Conservation (phyloP, 768 basidiomycete species). For the Trametes coccinea region DNA sequence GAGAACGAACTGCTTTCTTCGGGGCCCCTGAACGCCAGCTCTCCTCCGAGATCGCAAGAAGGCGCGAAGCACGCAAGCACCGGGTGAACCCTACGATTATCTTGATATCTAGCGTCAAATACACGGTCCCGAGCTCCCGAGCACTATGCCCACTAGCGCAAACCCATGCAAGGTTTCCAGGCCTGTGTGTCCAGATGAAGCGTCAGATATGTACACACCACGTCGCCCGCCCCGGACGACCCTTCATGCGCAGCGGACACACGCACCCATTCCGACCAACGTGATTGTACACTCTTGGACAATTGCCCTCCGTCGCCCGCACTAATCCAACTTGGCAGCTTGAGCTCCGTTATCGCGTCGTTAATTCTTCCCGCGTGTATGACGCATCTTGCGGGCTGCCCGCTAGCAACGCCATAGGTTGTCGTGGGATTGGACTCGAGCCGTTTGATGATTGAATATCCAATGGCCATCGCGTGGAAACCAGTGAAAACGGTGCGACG, state of each 20-base stretch:
- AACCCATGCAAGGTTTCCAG: conserved; percentile 1
- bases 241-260: conserved; percentile 7
- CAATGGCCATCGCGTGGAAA: conserved; percentile 27
- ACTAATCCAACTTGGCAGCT: background rate
- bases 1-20: conserved; percentile 4
- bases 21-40: conserved; percentile 8
- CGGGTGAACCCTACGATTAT: conserved; percentile 14
- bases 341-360: conserved; percentile 15
- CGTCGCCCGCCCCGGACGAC: conserved; percentile 1
- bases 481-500: conserved; percentile 28
- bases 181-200: conserved; percentile 11
- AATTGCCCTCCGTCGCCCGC: background rate
- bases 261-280: conserved; percentile 9
- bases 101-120: conserved; percentile 20
- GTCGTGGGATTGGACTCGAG: conserved; percentile 16
- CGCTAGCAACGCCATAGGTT: conserved; percentile 23
- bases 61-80: conserved; percentile 16
- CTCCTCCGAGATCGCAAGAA: conserved; percentile 20
- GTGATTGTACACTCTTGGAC: background rate
- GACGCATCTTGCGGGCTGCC: background rate
- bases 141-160: conserved; percentile 5
- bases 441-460: conserved; percentile 11
- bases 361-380: background rate
- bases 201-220: conserved; percentile 11
- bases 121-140: conserved; percentile 23